Base-by-base conservation (phyloP, 2,329 filamentous ascomycete genomes). In the Ilyonectria robusta region DNA sequence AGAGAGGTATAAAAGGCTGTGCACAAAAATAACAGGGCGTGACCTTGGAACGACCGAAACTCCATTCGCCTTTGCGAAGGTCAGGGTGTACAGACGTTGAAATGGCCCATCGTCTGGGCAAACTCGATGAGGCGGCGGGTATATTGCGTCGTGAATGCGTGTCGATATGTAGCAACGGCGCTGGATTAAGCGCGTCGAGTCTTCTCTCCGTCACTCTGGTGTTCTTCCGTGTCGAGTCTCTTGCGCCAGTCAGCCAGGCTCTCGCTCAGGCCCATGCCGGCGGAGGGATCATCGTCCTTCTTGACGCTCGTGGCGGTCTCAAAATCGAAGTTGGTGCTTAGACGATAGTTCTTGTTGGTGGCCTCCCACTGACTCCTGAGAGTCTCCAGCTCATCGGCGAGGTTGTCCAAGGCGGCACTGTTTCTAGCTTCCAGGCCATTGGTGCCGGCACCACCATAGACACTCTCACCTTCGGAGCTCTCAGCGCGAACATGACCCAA, bases 331-430 rank as follows among this genome's bases (percentile, higher is more conserved):
- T 93, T 91, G 76, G 92, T 95, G 81, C 94, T 97, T 50, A 98
- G 84, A 26, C 96, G 92, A 80, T 98, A 98, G 76, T 94, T 97
- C 81, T 97, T 96, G 83, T 95, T 98, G 13, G 94, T 97, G 44
- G 92, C 94, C 82, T 98, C 94, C 96, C 96, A 99, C 76, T 98
- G 95, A 59, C 87, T 93, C 59, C 95, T 90, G 54, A 99, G 86
- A 13, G 93, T 93, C 79, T 99, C 96, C 8, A 99, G 89, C 83
- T 99, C 96, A 70, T 90, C 94, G 11, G 96, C 95, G 26, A 99
- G 88, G 70, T 92, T 96, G 81, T 99, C 96, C 21, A 99, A 87
- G 3, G 95, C 95, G 72, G 83, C 84, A 76, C 87, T 89, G 78
- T 89, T 88, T 71, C 88, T 84, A 58, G 81, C 84, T 62, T 88